These are phyloP conservation scores for Lentinus brumalis DNA, from an alignment of 768 basidiomycete species.

Conservation along the genomic window DNA sequence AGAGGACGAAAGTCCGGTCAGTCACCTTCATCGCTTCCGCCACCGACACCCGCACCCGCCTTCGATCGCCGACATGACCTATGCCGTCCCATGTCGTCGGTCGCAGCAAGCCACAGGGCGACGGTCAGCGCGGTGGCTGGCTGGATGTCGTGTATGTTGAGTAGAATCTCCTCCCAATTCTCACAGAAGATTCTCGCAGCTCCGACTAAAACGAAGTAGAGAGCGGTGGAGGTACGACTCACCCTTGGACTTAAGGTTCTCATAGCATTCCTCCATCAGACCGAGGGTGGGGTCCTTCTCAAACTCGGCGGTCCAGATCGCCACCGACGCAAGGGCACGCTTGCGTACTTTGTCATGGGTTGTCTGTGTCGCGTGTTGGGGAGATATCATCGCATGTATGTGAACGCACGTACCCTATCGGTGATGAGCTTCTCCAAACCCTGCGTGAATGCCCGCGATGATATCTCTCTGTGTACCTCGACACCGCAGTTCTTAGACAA, in stretches of 20 bases:
- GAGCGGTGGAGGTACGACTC: not conserved
- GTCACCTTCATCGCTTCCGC: too few species aligned
- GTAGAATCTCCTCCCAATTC: too few species aligned
- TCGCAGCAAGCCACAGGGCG: too few species aligned
- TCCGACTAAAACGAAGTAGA: too few species aligned
- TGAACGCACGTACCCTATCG: slow-evolving; percentile 64
- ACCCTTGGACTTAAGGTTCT: slow-evolving; percentile 83
- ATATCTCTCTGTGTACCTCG: slow-evolving; percentile 81
- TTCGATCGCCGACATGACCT: too few species aligned
- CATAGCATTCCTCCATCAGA: slow-evolving; percentile 90
- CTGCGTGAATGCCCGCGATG: slow-evolving; percentile 88
- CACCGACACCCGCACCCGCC: too few species aligned
- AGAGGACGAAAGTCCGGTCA: too few species aligned
- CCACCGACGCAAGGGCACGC: slow-evolving; percentile 70
- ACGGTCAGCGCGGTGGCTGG: too few species aligned
- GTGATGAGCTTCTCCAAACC: slow-evolving; percentile 84
- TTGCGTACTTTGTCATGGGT: slow-evolving; percentile 90
- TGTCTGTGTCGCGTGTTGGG: slow-evolving; percentile 49
- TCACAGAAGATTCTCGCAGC: too few species aligned
- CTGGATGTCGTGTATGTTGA: too few species aligned
- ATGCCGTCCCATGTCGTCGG: too few species aligned
- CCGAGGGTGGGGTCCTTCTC: slow-evolving; percentile 78
- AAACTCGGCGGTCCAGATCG: slow-evolving; percentile 84
- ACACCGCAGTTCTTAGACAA: slow-evolving; percentile 90
- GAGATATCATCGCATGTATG: slow-evolving; percentile 7